phyloP scores from a whole-genome alignment of 2,329 filamentous ascomycete species.

The Fusarium compactum region DNA sequence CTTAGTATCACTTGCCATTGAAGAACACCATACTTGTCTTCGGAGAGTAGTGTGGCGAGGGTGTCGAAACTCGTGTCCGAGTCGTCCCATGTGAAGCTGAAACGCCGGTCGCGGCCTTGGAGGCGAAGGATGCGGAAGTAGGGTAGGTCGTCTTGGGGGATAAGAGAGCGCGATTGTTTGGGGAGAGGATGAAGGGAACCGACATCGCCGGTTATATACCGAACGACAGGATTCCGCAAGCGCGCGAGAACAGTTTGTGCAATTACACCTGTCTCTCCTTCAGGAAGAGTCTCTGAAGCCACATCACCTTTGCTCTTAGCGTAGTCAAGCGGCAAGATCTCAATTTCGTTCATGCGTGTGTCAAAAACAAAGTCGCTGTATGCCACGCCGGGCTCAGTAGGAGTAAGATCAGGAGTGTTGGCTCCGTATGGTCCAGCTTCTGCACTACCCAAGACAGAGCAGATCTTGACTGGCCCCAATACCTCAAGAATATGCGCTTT shows the following conservation, averaged over 20 bases:
- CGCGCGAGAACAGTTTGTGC: constrained; percentile 58
- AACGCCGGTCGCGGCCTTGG: constrained; percentile 56
- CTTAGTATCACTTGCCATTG: constrained; percentile 59
- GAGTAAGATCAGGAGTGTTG: constrained; percentile 49
- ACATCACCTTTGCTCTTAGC: background rate
- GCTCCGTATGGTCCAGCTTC: constrained; percentile 58
- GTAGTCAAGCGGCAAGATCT: constrained; percentile 50
- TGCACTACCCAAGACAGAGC: constrained; percentile 56
- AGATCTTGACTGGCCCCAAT: constrained; percentile 52
- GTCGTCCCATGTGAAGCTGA: constrained; percentile 58
- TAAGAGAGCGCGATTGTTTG: background rate
- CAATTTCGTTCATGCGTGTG: constrained; percentile 52
- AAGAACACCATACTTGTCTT: constrained; percentile 48
- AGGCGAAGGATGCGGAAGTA: constrained; percentile 54
- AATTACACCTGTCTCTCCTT: constrained; percentile 54
- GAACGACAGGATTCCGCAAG: constrained; percentile 57
- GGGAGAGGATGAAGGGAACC: constrained; percentile 55
- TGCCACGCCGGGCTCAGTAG: background rate
- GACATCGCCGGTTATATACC: constrained; percentile 59
- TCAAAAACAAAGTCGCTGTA: constrained; percentile 56
- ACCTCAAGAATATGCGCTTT: constrained; percentile 48
- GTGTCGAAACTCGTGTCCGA: constrained; percentile 54
- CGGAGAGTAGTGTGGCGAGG: constrained; percentile 44
- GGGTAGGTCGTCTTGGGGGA: constrained; percentile 41
- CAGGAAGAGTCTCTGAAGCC: constrained; percentile 32